phyloP scores from a whole-genome alignment of 2,329 filamentous ascomycete genomes.

The Neofusicoccum kwambonambiense region DNA sequence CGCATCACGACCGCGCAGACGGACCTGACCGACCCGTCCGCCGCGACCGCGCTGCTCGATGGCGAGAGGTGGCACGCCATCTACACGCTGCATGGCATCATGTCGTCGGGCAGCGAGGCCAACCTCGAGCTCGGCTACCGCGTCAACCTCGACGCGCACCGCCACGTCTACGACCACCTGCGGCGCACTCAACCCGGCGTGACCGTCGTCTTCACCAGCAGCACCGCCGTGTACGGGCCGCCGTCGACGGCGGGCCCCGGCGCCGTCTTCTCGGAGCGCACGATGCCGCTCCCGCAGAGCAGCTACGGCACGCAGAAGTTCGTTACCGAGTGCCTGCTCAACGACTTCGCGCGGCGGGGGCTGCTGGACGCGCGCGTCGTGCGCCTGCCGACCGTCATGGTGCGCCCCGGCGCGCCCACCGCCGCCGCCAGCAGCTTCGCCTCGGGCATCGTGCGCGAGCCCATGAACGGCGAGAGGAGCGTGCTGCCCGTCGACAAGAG shows the following conservation, averaged over 20 bases:
- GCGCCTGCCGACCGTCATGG: slow-evolving; percentile 59
- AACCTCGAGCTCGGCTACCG: slow-evolving; percentile 56
- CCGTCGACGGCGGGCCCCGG: slow-evolving; percentile 37
- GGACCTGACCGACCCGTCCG: slow-evolving; percentile 18
- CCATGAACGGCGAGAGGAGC: slow-evolving; percentile 52
- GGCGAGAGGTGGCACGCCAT: slow-evolving; percentile 19
- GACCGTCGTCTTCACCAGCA: slow-evolving; percentile 57
- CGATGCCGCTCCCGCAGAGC: slow-evolving; percentile 57
- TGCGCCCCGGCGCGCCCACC: slow-evolving; percentile 57
- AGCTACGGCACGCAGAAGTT: slow-evolving; percentile 62
- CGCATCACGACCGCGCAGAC: slow-evolving; percentile 17
- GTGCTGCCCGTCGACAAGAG: slow-evolving; percentile 47
- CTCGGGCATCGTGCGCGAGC: slow-evolving; percentile 63
- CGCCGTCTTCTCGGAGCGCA: slow-evolving; percentile 19
- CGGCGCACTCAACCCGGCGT: slow-evolving; percentile 49
- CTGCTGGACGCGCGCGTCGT: slow-evolving; percentile 56
- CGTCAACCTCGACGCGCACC: slow-evolving; percentile 58
- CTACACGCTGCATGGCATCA: slow-evolving; percentile 63
- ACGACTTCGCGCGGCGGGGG: slow-evolving; percentile 58
- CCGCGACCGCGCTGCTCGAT: neutral
- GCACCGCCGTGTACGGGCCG: slow-evolving; percentile 59
- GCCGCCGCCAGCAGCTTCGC: slow-evolving; percentile 59
- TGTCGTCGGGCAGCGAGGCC: slow-evolving; percentile 60
- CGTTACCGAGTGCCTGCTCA: slow-evolving; percentile 57
- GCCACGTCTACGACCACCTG: slow-evolving; percentile 51